phyloP scores from a whole-genome alignment of 106 monocot genomes.

The Alisma plantagoaquatica region DNA sequence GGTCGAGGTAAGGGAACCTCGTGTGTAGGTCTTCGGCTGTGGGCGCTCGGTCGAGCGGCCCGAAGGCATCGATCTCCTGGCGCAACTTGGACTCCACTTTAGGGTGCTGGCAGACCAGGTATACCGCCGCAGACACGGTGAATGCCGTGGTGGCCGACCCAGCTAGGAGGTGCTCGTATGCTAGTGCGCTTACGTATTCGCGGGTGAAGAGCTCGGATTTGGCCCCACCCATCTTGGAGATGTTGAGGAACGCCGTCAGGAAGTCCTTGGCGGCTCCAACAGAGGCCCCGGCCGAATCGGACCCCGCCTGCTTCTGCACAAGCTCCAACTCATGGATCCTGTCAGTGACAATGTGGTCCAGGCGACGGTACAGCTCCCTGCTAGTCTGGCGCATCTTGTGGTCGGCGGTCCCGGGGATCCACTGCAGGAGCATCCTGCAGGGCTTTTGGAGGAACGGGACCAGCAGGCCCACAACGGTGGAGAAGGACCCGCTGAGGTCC shows the following conservation, averaged over 20 bases:
- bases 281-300: background rate
- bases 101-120: constrained; percentile 61
- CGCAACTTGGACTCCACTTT: constrained; percentile 65
- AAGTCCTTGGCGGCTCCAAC: constrained; percentile 27
- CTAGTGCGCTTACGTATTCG: constrained; percentile 52
- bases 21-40: constrained; percentile 47
- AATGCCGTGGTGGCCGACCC: constrained; percentile 73
- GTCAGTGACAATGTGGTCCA: too few relatives aligned
- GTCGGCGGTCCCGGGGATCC: constrained; percentile 48
- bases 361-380: too few relatives aligned
- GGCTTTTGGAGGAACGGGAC: constrained; percentile 41
- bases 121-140: constrained; percentile 43
- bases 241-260: constrained; percentile 29
- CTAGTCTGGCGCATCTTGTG: constrained; percentile 29
- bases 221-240: too few relatives aligned
- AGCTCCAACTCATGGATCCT: too few relatives aligned
- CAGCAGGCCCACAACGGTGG: constrained; percentile 46
- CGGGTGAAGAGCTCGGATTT: constrained; percentile 29
- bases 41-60: constrained; percentile 22
- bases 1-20: constrained; percentile 78
- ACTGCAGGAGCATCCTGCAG: constrained; percentile 19
- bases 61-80: constrained; percentile 57
- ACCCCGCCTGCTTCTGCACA: background rate
- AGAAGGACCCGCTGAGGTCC: constrained; percentile 65
- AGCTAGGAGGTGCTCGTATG: constrained; percentile 82